Evolutionary conservation across 2,329 filamentous ascomycete species (phyloP).

Genomic region (Alternaria postmessia): DNA sequence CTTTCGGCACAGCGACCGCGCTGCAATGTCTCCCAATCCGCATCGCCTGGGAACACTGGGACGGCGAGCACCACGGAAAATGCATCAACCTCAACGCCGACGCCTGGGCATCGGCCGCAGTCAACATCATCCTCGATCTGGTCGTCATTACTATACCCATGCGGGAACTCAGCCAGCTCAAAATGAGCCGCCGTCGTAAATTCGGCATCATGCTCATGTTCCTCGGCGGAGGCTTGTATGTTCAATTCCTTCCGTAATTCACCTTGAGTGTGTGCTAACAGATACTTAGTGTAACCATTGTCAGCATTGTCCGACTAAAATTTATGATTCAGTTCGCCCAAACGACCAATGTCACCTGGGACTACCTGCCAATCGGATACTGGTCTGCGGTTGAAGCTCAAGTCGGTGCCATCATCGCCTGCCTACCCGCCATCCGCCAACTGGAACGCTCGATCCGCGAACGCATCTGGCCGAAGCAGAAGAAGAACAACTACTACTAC

Average conservation of each 20-base stretch:
- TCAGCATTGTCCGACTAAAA: constrained; percentile 55
- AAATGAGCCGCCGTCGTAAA: constrained; percentile 41
- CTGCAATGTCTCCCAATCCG: constrained; percentile 35
- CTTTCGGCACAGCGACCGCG: constrained; percentile 25
- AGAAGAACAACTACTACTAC: not conserved
- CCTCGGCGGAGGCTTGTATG: constrained; percentile 51
- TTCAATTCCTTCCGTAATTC: not conserved
- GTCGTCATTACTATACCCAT: constrained; percentile 44
- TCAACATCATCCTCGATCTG: constrained; percentile 45
- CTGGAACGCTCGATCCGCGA: constrained; percentile 18
- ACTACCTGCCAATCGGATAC: constrained; percentile 40
- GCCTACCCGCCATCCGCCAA: constrained; percentile 24
- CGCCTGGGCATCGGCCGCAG: constrained; percentile 38
- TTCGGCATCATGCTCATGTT: constrained; percentile 51
- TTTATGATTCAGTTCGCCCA: constrained; percentile 55
- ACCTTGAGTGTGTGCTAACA: not conserved
- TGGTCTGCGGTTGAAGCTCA: constrained; percentile 40
- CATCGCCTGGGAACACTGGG: constrained; percentile 37
- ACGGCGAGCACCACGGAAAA: constrained; percentile 34
- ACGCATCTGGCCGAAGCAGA: constrained; percentile 4
- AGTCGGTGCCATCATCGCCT: constrained; percentile 38
- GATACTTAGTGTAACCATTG: constrained; percentile 52
- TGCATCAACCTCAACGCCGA: constrained; percentile 38
- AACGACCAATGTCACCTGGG: constrained; percentile 52
- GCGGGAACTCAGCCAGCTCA: constrained; percentile 38